Evolutionary conservation across 208 protist genomes (phyloP).

Genomic region (Trichomonas vaginalis): DNA sequence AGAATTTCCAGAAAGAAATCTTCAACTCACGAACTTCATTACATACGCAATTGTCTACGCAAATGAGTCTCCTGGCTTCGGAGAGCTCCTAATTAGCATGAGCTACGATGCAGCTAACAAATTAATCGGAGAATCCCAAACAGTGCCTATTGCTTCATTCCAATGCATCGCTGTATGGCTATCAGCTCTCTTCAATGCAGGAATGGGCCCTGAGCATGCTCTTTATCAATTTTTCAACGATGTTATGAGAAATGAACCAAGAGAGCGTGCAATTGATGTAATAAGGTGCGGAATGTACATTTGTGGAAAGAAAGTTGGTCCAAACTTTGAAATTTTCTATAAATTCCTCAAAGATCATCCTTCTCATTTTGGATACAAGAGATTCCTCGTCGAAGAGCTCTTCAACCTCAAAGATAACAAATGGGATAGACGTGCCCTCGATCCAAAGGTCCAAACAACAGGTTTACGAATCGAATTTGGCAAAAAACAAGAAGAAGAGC

Average conservation of each 20-base stretch:
- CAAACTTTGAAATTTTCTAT: background rate
- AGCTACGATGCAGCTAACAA: background rate
- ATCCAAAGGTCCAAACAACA: background rate
- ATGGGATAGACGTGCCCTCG: background rate
- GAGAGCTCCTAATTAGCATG: background rate
- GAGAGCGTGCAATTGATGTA: background rate
- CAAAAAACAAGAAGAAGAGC: background rate
- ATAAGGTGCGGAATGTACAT: background rate
- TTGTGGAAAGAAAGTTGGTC: background rate
- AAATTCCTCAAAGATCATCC: background rate
- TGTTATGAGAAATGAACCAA: background rate
- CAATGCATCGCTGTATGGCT: background rate
- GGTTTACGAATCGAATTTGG: background rate
- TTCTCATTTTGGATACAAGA: background rate
- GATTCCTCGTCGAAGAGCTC: background rate
- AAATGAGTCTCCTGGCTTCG: background rate
- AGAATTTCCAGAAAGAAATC: slow-evolving; percentile 13
- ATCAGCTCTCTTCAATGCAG: background rate
- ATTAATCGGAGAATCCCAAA: background rate
- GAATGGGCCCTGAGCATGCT: background rate
- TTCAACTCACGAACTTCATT: background rate
- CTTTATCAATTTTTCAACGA: background rate
- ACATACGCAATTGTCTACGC: background rate
- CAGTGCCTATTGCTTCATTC: background rate
- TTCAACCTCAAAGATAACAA: background rate